Evolutionary conservation across 164 flowering plant species (phyloP).

Genomic region (Annona squamosa): DNA sequence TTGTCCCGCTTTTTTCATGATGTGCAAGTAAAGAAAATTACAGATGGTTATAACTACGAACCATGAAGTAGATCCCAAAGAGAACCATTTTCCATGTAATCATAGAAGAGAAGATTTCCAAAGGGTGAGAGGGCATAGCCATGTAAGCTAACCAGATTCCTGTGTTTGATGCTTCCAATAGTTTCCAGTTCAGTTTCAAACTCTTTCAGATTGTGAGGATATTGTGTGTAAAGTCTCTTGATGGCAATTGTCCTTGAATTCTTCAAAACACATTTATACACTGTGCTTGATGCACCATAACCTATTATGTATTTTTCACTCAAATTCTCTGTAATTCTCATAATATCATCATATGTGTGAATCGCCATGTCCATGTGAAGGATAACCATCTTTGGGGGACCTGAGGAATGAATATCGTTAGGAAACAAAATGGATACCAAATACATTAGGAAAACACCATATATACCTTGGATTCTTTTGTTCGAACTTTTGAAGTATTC

Average conservation of each 20-base stretch:
- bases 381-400: slow-evolving; percentile 68
- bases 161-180: slow-evolving; percentile 76
- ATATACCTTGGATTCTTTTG: slow-evolving; percentile 43
- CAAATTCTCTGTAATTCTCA: slow-evolving; percentile 83
- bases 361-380: slow-evolving; percentile 94
- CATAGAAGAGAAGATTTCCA: slow-evolving; percentile 87
- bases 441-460: neutral
- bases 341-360: slow-evolving; percentile 78
- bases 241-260: slow-evolving; percentile 83
- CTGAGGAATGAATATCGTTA: slow-evolving; percentile 20
- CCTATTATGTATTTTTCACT: slow-evolving; percentile 83
- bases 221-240: slow-evolving; percentile 67
- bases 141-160: slow-evolving; percentile 85
- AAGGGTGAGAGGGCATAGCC: slow-evolving; percentile 69
- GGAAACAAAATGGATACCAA: neutral
- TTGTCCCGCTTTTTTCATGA: neutral
- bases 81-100: slow-evolving; percentile 94
- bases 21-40: neutral
- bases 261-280: slow-evolving; percentile 78
- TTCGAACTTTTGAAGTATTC: slow-evolving; percentile 28
- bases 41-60: slow-evolving; percentile 19
- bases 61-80: slow-evolving; percentile 97
- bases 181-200: slow-evolving; percentile 92
- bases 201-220: slow-evolving; percentile 51
- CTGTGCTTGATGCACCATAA: slow-evolving; percentile 91